A percentile compares a stretch with the other conserved stretches of the same genome.
These are phyloP conservation scores for Talaromyces sp. DNA, from an alignment of 2,329 filamentous ascomycete genomes.

Conservation along the genomic window DNA sequence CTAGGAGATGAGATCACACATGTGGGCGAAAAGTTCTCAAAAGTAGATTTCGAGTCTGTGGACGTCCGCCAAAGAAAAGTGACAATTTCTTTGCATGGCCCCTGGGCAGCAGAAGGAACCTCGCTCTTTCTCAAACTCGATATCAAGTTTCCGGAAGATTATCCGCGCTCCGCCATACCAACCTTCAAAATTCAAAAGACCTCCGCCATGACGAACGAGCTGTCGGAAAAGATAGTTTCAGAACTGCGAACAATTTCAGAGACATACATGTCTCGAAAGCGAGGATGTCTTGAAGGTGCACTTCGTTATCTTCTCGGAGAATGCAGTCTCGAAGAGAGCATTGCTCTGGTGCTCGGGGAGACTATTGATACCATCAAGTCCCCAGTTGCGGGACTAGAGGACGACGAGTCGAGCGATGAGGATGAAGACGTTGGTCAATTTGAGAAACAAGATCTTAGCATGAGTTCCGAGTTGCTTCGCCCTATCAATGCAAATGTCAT, in stretches of 20 bases:
- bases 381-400: constrained; percentile 47
- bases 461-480: constrained; percentile 54
- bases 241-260: constrained; percentile 58
- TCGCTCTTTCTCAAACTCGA: constrained; percentile 57
- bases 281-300: constrained; percentile 61
- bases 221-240: constrained; percentile 49
- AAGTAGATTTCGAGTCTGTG: constrained; percentile 60
- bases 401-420: constrained; percentile 82
- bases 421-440: constrained; percentile 59
- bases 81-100: constrained; percentile 59
- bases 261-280: constrained; percentile 52
- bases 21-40: constrained; percentile 61
- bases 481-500: constrained; percentile 61
- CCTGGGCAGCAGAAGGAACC: constrained; percentile 56
- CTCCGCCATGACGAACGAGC: constrained; percentile 54
- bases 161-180: constrained; percentile 53
- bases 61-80: constrained; percentile 55
- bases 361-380: constrained; percentile 54
- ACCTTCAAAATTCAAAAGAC: constrained; percentile 58
- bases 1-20: constrained; percentile 62
- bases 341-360: constrained; percentile 54
- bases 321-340: constrained; percentile 57
- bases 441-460: constrained; percentile 46
- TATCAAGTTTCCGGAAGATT: constrained; percentile 58
- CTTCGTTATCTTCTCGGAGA: constrained; percentile 62